Conservation (phyloP, 2,329 filamentous ascomycete genomes). For the Xylaria digitata region DNA sequence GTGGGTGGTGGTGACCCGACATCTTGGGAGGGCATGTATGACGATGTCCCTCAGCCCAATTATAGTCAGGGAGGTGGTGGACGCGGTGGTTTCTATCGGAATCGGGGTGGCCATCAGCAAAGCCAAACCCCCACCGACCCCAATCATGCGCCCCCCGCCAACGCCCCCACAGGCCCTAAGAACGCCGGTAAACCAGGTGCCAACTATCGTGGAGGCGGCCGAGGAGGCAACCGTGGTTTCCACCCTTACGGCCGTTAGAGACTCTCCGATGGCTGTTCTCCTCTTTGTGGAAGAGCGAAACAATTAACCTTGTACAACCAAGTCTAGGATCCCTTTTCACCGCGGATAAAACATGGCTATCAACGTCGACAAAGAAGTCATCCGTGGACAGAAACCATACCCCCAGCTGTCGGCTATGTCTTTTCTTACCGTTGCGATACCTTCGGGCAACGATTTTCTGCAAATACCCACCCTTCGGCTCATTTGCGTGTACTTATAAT, state of each 20-base stretch:
- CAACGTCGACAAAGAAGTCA: conserved; percentile 8
- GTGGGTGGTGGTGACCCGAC: conserved; percentile 73
- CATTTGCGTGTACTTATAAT: conserved; percentile 35
- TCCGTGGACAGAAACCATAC: not conserved
- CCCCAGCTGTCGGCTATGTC: not conserved
- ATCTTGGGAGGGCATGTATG: conserved; percentile 98
- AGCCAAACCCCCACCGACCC: conserved; percentile 61
- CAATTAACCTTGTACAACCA: not conserved
- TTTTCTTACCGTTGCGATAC: conserved; percentile 8
- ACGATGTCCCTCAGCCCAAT: conserved; percentile 88
- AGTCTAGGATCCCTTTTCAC: not conserved
- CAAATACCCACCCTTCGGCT: conserved; percentile 11
- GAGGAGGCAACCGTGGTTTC: conserved; percentile 78
- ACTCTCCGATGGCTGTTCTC: not conserved
- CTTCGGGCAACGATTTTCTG: conserved; percentile 11
- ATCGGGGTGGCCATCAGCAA: conserved; percentile 51
- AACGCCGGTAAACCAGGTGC: conserved; percentile 92
- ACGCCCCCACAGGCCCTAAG: conserved; percentile 94
- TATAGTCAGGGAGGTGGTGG: conserved; percentile 62
- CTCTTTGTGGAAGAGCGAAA: not conserved
- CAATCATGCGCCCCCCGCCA: conserved; percentile 74
- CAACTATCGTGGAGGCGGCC: conserved; percentile 91
- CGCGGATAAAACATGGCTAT: conserved; percentile 10
- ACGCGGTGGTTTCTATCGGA: conserved; percentile 56
- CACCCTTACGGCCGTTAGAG: conserved; percentile 73